A percentile compares a stretch with the other conserved stretches of the same genome.
Evolutionary conservation across 2,329 filamentous ascomycete genomes (phyloP).

Genomic region (Colletotrichum truncatum): DNA sequence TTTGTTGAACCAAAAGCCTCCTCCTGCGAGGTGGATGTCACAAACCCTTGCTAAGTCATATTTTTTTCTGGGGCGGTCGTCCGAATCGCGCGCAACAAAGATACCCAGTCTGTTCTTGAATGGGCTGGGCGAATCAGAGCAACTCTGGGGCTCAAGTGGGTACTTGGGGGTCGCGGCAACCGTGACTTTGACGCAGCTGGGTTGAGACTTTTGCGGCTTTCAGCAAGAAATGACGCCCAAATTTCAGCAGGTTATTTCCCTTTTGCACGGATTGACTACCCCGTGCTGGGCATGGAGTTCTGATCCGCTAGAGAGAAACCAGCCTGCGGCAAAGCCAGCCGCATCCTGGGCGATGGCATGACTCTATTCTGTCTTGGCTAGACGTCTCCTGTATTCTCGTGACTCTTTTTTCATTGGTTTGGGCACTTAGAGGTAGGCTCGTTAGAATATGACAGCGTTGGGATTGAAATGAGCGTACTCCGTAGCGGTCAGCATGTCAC

Average conservation of each 20-base stretch:
- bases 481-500: neutral
- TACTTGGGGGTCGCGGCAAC: slow-evolving; percentile 10
- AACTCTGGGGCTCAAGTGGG: slow-evolving; percentile 1
- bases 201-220: neutral
- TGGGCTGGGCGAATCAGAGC: neutral
- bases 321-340: slow-evolving; percentile 17
- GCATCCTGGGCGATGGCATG: neutral
- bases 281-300: slow-evolving; percentile 1
- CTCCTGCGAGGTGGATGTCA: neutral
- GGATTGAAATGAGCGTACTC: neutral
- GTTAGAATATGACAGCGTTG: neutral
- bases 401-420: neutral
- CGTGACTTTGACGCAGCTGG: neutral
- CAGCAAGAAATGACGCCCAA: neutral
- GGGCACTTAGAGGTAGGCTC: neutral
- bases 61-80: neutral
- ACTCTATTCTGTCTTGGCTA: neutral
- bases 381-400: neutral
- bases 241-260: slow-evolving; percentile 5
- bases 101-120: neutral
- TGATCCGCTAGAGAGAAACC: slow-evolving; percentile 10
- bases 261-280: slow-evolving; percentile 15
- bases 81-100: neutral
- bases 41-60: neutral
- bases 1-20: neutral